Conservation (phyloP, 2,329 filamentous ascomycete species). For the Aspergillus thermomutatus region DNA sequence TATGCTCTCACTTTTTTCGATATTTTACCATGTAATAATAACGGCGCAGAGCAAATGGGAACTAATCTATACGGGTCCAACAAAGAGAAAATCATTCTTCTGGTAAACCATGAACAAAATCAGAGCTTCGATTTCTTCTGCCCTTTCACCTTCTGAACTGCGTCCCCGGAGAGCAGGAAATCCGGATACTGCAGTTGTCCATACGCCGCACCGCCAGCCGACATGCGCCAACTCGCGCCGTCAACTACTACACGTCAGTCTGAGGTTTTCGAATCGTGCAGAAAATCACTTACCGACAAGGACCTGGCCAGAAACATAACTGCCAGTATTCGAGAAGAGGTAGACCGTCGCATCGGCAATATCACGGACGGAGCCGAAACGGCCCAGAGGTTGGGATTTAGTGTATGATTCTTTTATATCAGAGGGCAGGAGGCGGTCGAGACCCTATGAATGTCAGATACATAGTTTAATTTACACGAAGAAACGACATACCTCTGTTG, state of each 20-base stretch:
- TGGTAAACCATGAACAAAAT: not conserved
- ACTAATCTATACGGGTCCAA: not conserved
- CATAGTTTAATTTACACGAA: not conserved
- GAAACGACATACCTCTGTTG: slow-evolving; percentile 60
- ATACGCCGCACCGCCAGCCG: slow-evolving; percentile 25
- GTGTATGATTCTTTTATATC: slow-evolving; percentile 47
- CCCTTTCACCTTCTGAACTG: slow-evolving; percentile 57
- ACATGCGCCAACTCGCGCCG: slow-evolving; percentile 40
- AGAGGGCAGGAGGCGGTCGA: slow-evolving; percentile 60
- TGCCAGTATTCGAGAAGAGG: slow-evolving; percentile 79
- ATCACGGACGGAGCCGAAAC: slow-evolving; percentile 77
- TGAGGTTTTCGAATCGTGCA: not conserved
- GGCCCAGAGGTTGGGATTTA: slow-evolving; percentile 64
- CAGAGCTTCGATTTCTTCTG: slow-evolving; percentile 56
- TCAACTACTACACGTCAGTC: slow-evolving; percentile 30
- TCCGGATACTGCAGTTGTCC: slow-evolving; percentile 54
- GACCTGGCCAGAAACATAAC: slow-evolving; percentile 79
- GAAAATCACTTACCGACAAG: slow-evolving; percentile 55
- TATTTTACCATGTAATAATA: not conserved
- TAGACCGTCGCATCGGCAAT: slow-evolving; percentile 91
- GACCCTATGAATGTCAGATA: slow-evolving; percentile 45
- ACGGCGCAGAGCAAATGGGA: not conserved
- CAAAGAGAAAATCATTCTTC: not conserved
- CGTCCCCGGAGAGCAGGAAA: slow-evolving; percentile 53
- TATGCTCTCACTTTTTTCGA: not conserved